Base-by-base conservation (phyloP, 1,284 basidiomycete genomes). In the Moesziomyces antarcticus region DNA sequence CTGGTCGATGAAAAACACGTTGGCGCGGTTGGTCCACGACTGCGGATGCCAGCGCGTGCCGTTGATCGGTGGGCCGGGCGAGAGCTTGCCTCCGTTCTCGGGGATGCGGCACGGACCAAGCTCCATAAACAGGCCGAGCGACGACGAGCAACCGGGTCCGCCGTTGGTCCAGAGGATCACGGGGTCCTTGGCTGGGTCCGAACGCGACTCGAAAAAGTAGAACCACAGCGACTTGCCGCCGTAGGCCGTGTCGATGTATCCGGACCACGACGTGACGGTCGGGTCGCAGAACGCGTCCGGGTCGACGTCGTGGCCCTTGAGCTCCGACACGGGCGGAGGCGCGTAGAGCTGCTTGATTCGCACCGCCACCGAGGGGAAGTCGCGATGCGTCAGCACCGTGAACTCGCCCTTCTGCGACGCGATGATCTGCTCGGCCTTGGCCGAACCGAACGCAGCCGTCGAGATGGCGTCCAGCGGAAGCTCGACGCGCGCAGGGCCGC, bases 171-270 rank as follows among this genome's bases (percentile, higher is more conserved):
- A 81, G 20, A 80, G 22, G 21, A 81, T 70, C 3, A 91, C 87
- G 78, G 90, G 89, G 73, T 91, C 89, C 44, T 87, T 87, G 18
- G 87, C 87, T 2, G 92, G 91, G 63, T 90, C 86, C 44, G 87
- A 86, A 60, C 91, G 86, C 53, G 90, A 91, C 84, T 92, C 91
- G 83, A 93, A 93, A 86, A 93, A 93, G 85, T 91, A 92, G 85
- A 93, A 93, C 86, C 92, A 93, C 79, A 90, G 86, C 67, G 90
- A 89, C 65, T 89, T 88, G 7, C 90, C 89, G 68, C 89, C 87
- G 47, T 89, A 80, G 4, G 58, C 63, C 25, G 88, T 75, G 58
- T 91, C 90, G 54, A 91, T 90, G 74, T 87, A 81, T 33, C 79
- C 79, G 14, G 60, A 75, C 78, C 78, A 81, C 45, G 67, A 73